Percentiles rank a stretch among this genome's conserved stretches.
These are phyloP conservation scores for Dryadomyces sulphureus DNA, from an alignment of 2,329 filamentous ascomycete species.

Conservation along the genomic window DNA sequence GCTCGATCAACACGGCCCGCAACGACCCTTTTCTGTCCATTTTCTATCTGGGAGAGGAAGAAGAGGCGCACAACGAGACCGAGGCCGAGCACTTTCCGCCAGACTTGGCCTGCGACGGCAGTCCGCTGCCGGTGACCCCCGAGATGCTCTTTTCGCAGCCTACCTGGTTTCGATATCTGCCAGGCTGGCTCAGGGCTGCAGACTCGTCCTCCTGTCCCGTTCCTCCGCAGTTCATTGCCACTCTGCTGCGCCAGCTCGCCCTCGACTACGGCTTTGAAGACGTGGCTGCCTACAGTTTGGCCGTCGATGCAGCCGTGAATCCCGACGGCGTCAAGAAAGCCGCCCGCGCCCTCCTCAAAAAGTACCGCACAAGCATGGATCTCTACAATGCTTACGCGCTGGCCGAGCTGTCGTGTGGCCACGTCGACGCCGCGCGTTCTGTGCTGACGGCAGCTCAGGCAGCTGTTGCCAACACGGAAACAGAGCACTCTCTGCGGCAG, in stretches of 20 bases:
- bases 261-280: constrained; percentile 26
- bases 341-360: constrained; percentile 61
- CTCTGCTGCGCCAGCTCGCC: constrained; percentile 43
- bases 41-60: constrained; percentile 16
- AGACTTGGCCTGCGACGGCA: constrained; percentile 8
- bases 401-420: constrained; percentile 48
- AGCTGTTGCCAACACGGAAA: constrained; percentile 7
- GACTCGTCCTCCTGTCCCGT: constrained; percentile 16
- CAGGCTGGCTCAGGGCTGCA: constrained; percentile 13
- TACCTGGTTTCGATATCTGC: constrained; percentile 8
- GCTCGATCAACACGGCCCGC: constrained; percentile 21
- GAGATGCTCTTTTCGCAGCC: constrained; percentile 20
- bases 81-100: constrained; percentile 5
- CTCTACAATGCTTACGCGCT: constrained; percentile 72
- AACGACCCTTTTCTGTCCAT: constrained; percentile 35
- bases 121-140: constrained; percentile 20
- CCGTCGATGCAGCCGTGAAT: constrained; percentile 45
- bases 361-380: constrained; percentile 43
- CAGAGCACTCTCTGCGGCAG: constrained; percentile 30
- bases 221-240: constrained; percentile 31
- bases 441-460: constrained; percentile 37
- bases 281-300: constrained; percentile 56
- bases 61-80: constrained; percentile 7
- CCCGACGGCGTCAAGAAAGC: constrained; percentile 45
- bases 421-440: constrained; percentile 40